Conservation (phyloP, 208 protist genomes). For the Angomonas deanei region DNA sequence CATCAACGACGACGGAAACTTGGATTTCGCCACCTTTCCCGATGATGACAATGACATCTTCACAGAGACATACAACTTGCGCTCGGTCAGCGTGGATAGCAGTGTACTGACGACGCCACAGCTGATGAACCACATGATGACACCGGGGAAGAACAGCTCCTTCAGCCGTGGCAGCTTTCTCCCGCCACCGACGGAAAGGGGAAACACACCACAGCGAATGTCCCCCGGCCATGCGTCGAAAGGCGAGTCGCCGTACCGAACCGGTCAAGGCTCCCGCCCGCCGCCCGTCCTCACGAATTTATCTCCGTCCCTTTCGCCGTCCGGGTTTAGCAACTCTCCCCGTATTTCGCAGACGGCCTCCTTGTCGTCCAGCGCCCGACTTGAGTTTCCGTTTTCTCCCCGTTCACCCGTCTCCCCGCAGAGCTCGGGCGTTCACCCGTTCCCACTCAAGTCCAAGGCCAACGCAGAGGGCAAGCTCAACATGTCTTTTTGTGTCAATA, state of each 20-base stretch:
- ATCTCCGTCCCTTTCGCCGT: background rate
- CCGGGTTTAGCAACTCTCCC: background rate
- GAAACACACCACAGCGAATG: constrained; percentile 23
- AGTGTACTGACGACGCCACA: constrained; percentile 18
- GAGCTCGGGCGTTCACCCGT: background rate
- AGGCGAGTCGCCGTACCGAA: constrained; percentile 47
- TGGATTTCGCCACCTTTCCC: constrained; percentile 59
- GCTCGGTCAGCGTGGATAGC: constrained; percentile 32
- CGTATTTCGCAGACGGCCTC: background rate
- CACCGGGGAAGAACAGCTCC: constrained; percentile 32
- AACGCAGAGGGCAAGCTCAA: constrained; percentile 63
- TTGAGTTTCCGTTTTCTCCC: background rate
- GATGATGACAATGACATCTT: constrained; percentile 58
- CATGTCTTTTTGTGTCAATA: constrained; percentile 67
- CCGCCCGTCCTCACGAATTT: background rate
- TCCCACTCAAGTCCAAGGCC: background rate
- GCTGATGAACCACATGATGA: constrained; percentile 21
- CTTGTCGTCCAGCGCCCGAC: background rate
- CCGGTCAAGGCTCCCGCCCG: background rate
- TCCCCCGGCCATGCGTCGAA: constrained; percentile 20
- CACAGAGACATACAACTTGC: constrained; percentile 21
- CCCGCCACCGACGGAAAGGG: constrained; percentile 10
- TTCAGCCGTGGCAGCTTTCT: constrained; percentile 30
- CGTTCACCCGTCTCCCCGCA: background rate
- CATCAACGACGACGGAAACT: constrained; percentile 75